phyloP scores from a whole-genome alignment of 805 yeast genomes.

The Wickerhamiella dianesei region DNA sequence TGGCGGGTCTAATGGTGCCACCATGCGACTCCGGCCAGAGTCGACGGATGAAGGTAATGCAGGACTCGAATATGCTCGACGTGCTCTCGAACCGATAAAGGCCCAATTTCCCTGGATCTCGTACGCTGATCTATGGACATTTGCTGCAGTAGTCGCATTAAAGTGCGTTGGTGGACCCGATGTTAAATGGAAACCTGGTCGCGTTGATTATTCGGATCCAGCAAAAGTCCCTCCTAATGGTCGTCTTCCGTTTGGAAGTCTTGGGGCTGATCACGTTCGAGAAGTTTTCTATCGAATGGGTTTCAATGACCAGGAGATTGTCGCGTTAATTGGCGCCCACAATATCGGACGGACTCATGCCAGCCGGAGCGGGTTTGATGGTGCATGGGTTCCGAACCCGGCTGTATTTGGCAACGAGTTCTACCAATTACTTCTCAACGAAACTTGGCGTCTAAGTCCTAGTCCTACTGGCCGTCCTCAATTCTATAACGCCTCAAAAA shows the following conservation, averaged over 20 bases:
- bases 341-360: constrained; percentile 50
- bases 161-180: constrained; percentile 56
- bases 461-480: constrained; percentile 28
- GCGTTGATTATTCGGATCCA: constrained; percentile 42
- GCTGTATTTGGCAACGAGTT: constrained; percentile 64
- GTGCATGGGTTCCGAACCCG: constrained; percentile 82
- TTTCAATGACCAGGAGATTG: constrained; percentile 46
- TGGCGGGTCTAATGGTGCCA: constrained; percentile 42
- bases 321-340: constrained; percentile 49
- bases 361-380: constrained; percentile 63
- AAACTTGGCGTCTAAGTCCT: constrained; percentile 37
- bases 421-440: constrained; percentile 39
- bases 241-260: constrained; percentile 45
- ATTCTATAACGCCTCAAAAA: constrained; percentile 38
- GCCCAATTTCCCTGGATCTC: constrained; percentile 46
- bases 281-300: constrained; percentile 48
- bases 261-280: constrained; percentile 41
- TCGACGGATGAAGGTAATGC: constrained; percentile 33
- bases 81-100: constrained; percentile 42
- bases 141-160: constrained; percentile 53
- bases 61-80: constrained; percentile 41
- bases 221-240: constrained; percentile 48
- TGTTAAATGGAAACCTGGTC: constrained; percentile 68
- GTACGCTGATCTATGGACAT: constrained; percentile 58
- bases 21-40: constrained; percentile 37